Evolutionary conservation across 192 early-diverging fungal genomes (phyloP).

Genomic region (Oehlia diaphana): DNA sequence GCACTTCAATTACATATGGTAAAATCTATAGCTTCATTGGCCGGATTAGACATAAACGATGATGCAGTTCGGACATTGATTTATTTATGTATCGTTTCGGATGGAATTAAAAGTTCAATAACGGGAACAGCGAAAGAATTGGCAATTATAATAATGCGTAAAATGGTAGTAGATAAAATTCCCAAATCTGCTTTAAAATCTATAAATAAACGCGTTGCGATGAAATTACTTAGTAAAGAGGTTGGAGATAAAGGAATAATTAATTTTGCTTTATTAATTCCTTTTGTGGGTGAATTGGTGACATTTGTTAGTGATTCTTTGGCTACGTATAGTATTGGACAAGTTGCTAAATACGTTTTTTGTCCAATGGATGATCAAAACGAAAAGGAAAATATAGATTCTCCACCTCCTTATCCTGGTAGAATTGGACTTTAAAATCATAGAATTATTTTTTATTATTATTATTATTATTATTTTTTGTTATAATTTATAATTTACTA

Average conservation of each 20-base stretch:
- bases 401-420: not conserved
- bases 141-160: constrained; percentile 12
- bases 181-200: constrained; percentile 13
- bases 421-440: not conserved
- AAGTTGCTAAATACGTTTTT: constrained; percentile 37
- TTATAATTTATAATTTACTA: not conserved
- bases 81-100: constrained; percentile 33
- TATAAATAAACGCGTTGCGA: constrained; percentile 31
- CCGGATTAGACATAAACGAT: constrained; percentile 23
- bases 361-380: constrained; percentile 21
- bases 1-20: constrained; percentile 37
- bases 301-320: constrained; percentile 31
- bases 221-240: constrained; percentile 26
- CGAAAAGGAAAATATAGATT: not conserved
- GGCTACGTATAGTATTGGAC: constrained; percentile 32
- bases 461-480: not conserved
- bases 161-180: constrained; percentile 21
- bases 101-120: constrained; percentile 22
- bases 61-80: constrained; percentile 35
- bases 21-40: constrained; percentile 31
- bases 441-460: not conserved
- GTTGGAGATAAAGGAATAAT: constrained; percentile 12
- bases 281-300: constrained; percentile 25
- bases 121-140: constrained; percentile 28
- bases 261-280: constrained; percentile 20